These are phyloP conservation scores for Sporothrix euskadiensis DNA, from an alignment of 2,329 filamentous ascomycete species.

Conservation along the genomic window DNA sequence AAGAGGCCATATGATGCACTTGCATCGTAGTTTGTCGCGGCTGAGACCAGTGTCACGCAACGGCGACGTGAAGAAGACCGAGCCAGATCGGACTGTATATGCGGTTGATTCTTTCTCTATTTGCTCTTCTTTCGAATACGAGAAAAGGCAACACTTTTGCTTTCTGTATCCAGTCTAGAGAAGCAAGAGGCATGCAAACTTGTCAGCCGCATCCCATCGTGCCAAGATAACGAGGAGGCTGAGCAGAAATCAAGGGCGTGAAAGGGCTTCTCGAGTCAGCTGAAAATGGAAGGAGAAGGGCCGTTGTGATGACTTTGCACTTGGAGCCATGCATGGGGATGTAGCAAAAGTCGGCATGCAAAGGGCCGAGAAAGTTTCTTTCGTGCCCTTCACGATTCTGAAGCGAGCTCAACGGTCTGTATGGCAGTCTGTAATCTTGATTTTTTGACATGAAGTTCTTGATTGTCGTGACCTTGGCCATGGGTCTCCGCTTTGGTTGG, in stretches of 20 bases:
- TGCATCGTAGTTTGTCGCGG: not conserved
- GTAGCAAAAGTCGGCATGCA: not conserved
- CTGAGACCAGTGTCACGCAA: not conserved
- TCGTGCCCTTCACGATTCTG: not conserved
- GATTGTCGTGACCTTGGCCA: not conserved
- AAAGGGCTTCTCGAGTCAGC: not conserved
- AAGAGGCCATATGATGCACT: not conserved
- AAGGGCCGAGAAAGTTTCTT: not conserved
- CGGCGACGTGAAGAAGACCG: not conserved
- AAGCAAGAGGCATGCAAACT: not conserved
- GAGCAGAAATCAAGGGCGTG: not conserved
- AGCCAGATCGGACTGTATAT: not conserved
- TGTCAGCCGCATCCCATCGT: conserved; percentile 3
- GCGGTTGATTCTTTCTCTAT: not conserved
- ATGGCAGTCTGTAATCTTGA: not conserved
- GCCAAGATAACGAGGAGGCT: conserved; percentile 11
- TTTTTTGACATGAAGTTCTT: not conserved
- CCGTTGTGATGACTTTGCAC: not conserved
- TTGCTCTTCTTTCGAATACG: not conserved
- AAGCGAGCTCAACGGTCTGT: not conserved
- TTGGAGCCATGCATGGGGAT: not conserved
- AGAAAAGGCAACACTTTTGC: not conserved
- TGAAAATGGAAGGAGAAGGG: not conserved
- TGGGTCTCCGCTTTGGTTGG: conserved; percentile 1
- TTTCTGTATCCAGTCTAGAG: not conserved